phyloP scores from a whole-genome alignment of 305 asterid species.

The Plantago rigida region DNA sequence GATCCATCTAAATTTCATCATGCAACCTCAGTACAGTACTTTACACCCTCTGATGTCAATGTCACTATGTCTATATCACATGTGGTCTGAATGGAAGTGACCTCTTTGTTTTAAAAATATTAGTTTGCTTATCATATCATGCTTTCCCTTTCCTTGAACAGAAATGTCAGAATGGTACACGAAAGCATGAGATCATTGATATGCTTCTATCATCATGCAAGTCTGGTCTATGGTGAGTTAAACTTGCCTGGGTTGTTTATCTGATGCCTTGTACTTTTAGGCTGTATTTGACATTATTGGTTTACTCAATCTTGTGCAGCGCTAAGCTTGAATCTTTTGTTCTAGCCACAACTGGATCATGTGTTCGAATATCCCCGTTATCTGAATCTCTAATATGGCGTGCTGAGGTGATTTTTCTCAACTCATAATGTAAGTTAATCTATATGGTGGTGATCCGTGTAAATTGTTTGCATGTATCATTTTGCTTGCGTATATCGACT shows the following conservation, averaged over 20 bases:
- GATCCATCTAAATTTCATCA: too few relatives aligned
- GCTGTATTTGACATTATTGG: constrained; percentile 21
- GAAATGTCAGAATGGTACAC: constrained; percentile 46
- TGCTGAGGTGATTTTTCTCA: constrained; percentile 56
- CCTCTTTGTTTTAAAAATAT: too few relatives aligned
- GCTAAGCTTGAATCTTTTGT: constrained; percentile 44
- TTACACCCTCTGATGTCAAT: too few relatives aligned
- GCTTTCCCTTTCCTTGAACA: constrained; percentile 29
- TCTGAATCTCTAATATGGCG: constrained; percentile 88
- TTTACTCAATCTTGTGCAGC: constrained; percentile 41
- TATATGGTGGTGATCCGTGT: not conserved
- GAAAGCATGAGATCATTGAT: constrained; percentile 58
- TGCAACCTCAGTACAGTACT: too few relatives aligned
- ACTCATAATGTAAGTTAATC: constrained; percentile 20
- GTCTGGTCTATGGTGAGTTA: constrained; percentile 48
- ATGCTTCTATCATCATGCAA: constrained; percentile 47
- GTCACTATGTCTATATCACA: too few relatives aligned
- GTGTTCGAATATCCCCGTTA: constrained; percentile 53
- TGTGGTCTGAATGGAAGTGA: too few relatives aligned
- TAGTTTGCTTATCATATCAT: not conserved
- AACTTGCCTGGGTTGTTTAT: constrained; percentile 15
- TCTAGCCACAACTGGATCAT: constrained; percentile 47
- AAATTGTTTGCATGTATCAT: not conserved
- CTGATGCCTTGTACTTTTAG: constrained; percentile 12
- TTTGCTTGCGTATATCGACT: constrained; percentile 1